Evolutionary conservation across 306 rosid genomes (phyloP).

Genomic region (Ziziphus jujuba): DNA sequence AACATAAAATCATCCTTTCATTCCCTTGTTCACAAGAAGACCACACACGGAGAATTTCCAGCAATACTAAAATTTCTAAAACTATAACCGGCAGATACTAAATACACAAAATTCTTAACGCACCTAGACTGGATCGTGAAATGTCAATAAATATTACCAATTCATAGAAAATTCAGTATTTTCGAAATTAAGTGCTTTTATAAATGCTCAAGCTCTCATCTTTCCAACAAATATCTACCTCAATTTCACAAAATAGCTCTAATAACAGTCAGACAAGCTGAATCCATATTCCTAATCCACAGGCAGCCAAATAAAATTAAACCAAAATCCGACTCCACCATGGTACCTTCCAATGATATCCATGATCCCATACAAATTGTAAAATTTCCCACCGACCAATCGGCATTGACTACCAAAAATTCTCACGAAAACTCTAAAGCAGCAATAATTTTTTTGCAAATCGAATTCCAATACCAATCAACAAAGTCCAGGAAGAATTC

Average conservation of each 20-base stretch:
- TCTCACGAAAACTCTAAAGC: background rate
- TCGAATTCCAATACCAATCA: constrained; percentile 3
- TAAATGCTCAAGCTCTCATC: background rate
- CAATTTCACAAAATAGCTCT: background rate
- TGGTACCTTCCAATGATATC: background rate
- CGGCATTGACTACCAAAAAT: background rate
- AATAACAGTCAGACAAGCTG: background rate
- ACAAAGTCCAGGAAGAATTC: background rate
- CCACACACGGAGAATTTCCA: no score
- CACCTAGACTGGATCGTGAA: no score
- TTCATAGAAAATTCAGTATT: background rate
- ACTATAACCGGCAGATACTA: no score
- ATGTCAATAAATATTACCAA: no score
- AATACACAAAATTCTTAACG: no score
- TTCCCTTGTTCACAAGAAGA: no score
- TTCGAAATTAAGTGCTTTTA: background rate
- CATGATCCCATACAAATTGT: background rate
- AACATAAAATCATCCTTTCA: no score
- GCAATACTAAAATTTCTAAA: no score
- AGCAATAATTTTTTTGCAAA: background rate
- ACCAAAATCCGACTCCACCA: background rate
- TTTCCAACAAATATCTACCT: background rate
- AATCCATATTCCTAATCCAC: background rate
- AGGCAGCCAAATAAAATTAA: background rate
- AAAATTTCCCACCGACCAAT: background rate